Evolutionary conservation across 2,329 filamentous ascomycete species (phyloP).

Genomic region (Aureobasidium namibiae): DNA sequence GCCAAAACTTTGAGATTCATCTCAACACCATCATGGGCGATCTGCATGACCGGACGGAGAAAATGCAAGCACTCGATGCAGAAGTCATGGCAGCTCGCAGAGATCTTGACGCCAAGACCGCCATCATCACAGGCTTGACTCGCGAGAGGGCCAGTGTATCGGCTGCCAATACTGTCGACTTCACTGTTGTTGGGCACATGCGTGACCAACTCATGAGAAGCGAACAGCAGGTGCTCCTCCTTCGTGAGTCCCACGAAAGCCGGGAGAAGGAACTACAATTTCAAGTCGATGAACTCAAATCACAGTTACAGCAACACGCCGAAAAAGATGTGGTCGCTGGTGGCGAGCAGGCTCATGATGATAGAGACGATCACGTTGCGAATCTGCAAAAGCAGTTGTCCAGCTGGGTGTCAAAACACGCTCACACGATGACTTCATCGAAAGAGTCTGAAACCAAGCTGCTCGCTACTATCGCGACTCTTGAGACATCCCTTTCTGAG

Average conservation of each 20-base stretch:
- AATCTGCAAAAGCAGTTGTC: conserved; percentile 63
- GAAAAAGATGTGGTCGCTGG: conserved; percentile 19
- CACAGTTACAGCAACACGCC: conserved; percentile 36
- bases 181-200: conserved; percentile 79
- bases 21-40: conserved; percentile 90
- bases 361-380: conserved; percentile 51
- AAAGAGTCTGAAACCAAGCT: conserved; percentile 65
- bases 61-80: conserved; percentile 80
- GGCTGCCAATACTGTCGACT: conserved; percentile 71
- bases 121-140: conserved; percentile 88
- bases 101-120: conserved; percentile 95
- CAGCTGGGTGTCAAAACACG: conserved; percentile 69
- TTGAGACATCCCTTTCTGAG: conserved; percentile 53
- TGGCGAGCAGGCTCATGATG: conserved; percentile 12
- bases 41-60: conserved; percentile 74
- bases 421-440: conserved; percentile 60
- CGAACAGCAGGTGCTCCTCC: conserved; percentile 64
- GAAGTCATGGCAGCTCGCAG: conserved; percentile 78
- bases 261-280: conserved; percentile 67
- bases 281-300: conserved; percentile 62
- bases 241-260: conserved; percentile 63
- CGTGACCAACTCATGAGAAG: conserved; percentile 82
- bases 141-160: conserved; percentile 88
- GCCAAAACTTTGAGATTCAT: conserved; percentile 89
- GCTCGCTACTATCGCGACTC: conserved; percentile 60